These are phyloP conservation scores for Hypoxylon sp. DNA, from an alignment of 2,329 filamentous ascomycete genomes.

Conservation along the genomic window DNA sequence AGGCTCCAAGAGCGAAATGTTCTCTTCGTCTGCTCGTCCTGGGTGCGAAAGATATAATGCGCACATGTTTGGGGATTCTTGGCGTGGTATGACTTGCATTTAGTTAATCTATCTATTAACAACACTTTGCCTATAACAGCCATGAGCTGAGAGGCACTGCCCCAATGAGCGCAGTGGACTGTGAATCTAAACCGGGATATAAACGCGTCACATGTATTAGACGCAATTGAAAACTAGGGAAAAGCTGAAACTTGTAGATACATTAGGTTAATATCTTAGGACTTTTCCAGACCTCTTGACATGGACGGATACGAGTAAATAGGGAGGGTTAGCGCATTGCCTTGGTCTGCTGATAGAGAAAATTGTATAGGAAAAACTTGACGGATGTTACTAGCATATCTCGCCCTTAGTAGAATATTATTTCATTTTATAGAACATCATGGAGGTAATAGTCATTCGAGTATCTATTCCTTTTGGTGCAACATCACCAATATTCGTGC, in stretches of 20 bases:
- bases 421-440: too few relatives aligned
- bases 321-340: too few relatives aligned
- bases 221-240: conserved; percentile 2
- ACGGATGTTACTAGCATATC: too few relatives aligned
- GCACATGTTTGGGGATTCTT: not conserved
- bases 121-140: conserved; percentile 6
- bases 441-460: too few relatives aligned
- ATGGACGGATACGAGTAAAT: too few relatives aligned
- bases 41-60: not conserved
- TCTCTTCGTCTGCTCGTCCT: not conserved
- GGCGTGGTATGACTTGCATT: not conserved
- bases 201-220: not conserved
- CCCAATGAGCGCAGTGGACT: conserved; percentile 10
- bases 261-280: not conserved
- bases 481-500: too few relatives aligned
- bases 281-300: too few relatives aligned
- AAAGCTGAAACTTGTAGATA: not conserved
- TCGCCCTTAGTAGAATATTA: too few relatives aligned
- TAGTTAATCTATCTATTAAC: conserved; percentile 4
- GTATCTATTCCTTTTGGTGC: too few relatives aligned
- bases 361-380: too few relatives aligned
- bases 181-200: not conserved
- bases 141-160: conserved; percentile 22
- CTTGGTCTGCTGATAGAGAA: too few relatives aligned
- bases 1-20: not conserved